Evolutionary conservation across 2,329 filamentous ascomycete species (phyloP), one percentile per base, ranked within the genome.

Genomic region (Trichophaea hybrida): DNA sequence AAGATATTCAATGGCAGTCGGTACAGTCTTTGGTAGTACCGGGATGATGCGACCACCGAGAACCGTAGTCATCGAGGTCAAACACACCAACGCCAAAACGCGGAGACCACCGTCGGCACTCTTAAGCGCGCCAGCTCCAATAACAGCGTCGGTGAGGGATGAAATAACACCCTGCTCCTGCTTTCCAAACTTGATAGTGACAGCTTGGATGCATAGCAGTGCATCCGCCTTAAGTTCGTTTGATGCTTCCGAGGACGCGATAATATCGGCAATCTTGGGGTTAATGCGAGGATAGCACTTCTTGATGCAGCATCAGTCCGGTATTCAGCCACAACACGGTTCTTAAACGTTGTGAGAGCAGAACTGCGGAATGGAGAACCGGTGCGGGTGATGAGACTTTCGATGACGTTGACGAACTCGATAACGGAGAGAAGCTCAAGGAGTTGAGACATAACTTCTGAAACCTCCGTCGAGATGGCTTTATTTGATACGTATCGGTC

Each of bases 151-250:
- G 4, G 89, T 88, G 4, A 89, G 85, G 4, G 80, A 80, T 32
- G 85, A 78, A 49, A 95, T 85, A 49, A 82, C 83, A 66, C 85
- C 81, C 1, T 85, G 77, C 69, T 95, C 87, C 71, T 90, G 94
- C 76, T 93, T 94, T 66, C 93, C 94, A 71, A 95, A 97, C 71
- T 91, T 91, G 73, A 96, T 90, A 1, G 87, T 81, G 64, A 98
- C 94, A 72, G 88, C 87, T 73, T 96, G 90, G 49, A 97, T 84
- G 68, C 91, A 97, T 17, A 62, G 65, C 8, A 69, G 49, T 38
- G 83, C 83, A 63, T 98, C 83, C 1, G 90, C 87, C 8, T 87
- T 88, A 68, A 89, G 84, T 73, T 91, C 89, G 71, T 93, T 84
- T 33, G 82, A 77, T 57, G 85, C 79, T 65, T 93, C 83, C 35